These are phyloP conservation scores for Penicillium occitanis DNA, from an alignment of 2,329 filamentous ascomycete genomes.

Conservation along the genomic window DNA sequence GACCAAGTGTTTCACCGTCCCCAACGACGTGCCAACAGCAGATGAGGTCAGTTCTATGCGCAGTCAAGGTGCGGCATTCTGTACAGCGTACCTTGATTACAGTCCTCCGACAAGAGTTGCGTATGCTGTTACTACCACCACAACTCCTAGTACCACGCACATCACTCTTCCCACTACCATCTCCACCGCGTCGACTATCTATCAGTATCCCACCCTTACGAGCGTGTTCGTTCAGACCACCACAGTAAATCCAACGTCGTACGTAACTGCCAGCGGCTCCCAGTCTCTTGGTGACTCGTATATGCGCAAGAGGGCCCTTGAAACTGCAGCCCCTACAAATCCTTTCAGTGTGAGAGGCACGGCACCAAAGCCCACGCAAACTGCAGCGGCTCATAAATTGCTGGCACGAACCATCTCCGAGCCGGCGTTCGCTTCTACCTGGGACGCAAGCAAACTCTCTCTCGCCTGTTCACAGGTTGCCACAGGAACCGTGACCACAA, in stretches of 20 bases:
- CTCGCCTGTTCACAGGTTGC: slow-evolving; percentile 4
- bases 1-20: background rate
- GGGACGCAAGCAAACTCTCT: background rate
- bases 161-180: slow-evolving; percentile 1
- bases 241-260: background rate
- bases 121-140: background rate
- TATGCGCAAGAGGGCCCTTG: slow-evolving; percentile 1
- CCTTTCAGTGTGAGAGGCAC: background rate
- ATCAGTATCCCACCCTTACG: background rate
- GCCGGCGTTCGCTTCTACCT: background rate
- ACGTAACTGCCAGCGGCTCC: background rate
- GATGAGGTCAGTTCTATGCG: background rate
- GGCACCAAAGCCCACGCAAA: background rate
- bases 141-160: background rate
- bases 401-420: background rate
- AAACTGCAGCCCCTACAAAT: background rate
- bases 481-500: background rate
- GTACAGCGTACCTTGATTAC: background rate
- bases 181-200: background rate
- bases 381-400: background rate
- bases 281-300: slow-evolving; percentile 1
- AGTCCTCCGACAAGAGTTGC: background rate
- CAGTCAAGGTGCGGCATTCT: slow-evolving; percentile 8
- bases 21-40: background rate
- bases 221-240: background rate